phyloP scores from a whole-genome alignment of 1,139 yeast genomes.

The Scheffersomyces segobiensis region DNA sequence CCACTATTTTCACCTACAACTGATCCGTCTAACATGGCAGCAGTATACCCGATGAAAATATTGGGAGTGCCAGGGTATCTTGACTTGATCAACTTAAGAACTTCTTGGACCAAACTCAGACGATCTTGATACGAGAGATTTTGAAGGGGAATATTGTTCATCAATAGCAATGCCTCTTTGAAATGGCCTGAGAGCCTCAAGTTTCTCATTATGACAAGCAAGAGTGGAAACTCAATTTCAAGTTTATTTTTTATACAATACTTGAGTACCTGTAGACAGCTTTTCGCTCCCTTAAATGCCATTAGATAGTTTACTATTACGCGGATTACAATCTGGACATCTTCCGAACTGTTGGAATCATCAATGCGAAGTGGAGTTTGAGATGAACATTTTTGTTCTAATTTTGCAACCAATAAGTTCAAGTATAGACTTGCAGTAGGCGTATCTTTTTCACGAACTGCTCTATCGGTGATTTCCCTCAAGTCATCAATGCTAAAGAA shows the following conservation, averaged over 20 bases:
- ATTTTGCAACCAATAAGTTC: constrained; percentile 36
- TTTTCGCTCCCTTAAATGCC: constrained; percentile 38
- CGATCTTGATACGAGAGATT: constrained; percentile 19
- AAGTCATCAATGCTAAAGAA: constrained; percentile 34
- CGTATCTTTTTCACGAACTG: constrained; percentile 29
- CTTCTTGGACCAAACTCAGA: constrained; percentile 26
- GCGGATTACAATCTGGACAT: constrained; percentile 29
- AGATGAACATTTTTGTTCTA: constrained; percentile 27
- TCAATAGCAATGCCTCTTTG: constrained; percentile 37
- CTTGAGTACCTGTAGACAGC: constrained; percentile 32
- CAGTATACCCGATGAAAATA: constrained; percentile 39
- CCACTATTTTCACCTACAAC: constrained; percentile 8
- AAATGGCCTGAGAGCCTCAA: constrained; percentile 29
- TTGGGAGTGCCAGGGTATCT: constrained; percentile 36
- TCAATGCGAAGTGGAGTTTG: constrained; percentile 3
- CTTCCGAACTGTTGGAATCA: constrained; percentile 19
- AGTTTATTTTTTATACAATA: constrained; percentile 34
- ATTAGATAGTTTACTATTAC: constrained; percentile 34
- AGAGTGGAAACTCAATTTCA: constrained; percentile 24
- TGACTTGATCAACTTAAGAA: constrained; percentile 30
- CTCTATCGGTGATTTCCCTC: constrained; percentile 20
- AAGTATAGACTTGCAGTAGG: constrained; percentile 36
- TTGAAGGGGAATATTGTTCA: constrained; percentile 32
- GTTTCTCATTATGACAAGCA: constrained; percentile 27
- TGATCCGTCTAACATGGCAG: constrained; percentile 26